Evolutionary conservation across 352 stramenopile species (phyloP).

Genomic region (Pythium biforme): DNA sequence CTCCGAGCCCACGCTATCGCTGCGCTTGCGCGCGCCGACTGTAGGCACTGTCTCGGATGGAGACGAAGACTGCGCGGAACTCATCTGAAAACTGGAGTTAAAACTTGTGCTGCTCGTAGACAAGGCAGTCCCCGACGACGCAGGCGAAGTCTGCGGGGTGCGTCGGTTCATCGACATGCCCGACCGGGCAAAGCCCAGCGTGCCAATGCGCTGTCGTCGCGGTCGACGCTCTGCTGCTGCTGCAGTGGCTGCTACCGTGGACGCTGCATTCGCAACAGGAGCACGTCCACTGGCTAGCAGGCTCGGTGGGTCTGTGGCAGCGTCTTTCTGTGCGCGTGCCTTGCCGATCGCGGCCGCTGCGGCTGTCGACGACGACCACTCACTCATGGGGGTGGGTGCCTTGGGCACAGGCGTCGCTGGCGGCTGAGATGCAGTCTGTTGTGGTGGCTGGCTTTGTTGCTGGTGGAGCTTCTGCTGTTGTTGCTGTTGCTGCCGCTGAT

Average conservation of each 20-base stretch:
- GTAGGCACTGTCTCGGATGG: background rate
- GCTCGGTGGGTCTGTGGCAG: background rate
- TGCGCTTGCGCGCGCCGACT: slow-evolving; percentile 31
- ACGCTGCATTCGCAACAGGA: slow-evolving; percentile 5
- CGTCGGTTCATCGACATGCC: slow-evolving; percentile 17
- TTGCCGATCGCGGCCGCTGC: slow-evolving; percentile 14
- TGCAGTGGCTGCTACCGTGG: slow-evolving; percentile 1
- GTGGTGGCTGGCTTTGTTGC: slow-evolving; percentile 4
- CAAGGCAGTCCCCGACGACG: background rate
- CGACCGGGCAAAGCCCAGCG: slow-evolving; percentile 38
- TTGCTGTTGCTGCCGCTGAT: slow-evolving; percentile 20
- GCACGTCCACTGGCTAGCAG: slow-evolving; percentile 1
- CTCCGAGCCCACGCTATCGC: slow-evolving; percentile 41
- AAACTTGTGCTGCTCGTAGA: background rate
- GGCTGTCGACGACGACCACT: slow-evolving; percentile 25
- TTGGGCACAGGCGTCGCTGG: slow-evolving; percentile 19
- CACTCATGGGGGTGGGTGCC: slow-evolving; percentile 26
- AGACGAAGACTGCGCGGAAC: background rate
- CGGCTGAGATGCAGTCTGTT: slow-evolving; percentile 6
- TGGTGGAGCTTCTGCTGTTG: slow-evolving; percentile 10
- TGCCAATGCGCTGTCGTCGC: slow-evolving; percentile 54
- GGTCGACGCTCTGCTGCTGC: slow-evolving; percentile 33
- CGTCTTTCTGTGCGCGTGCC: background rate
- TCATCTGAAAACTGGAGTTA: slow-evolving; percentile 13
- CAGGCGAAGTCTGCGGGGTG: background rate